phyloP scores from a whole-genome alignment of 1,284 basidiomycete genomes.

The Cystobasidium sp. region DNA sequence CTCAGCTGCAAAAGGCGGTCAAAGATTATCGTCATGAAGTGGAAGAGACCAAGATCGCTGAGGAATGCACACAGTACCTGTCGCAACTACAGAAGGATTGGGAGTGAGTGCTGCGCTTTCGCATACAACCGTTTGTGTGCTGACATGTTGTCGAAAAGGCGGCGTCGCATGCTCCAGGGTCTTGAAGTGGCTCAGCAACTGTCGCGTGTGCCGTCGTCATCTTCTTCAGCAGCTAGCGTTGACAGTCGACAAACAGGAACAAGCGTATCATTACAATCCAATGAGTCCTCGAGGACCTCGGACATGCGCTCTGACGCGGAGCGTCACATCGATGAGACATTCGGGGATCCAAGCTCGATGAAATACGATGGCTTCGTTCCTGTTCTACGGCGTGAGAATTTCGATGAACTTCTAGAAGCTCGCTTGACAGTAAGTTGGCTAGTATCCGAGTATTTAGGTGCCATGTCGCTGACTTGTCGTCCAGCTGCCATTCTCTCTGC shows the following conservation, averaged over 20 bases:
- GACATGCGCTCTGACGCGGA: conserved; percentile 42
- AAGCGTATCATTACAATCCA: conserved; percentile 29
- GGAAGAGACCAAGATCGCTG: conserved; percentile 86
- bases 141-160: conserved; percentile 68
- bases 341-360: conserved; percentile 66
- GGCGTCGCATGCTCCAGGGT: conserved; percentile 33
- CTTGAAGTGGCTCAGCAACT: conserved; percentile 17
- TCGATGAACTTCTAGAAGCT: conserved; percentile 86
- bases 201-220: background rate
- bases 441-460: background rate
- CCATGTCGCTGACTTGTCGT: background rate
- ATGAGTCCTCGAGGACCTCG: conserved; percentile 29
- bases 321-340: conserved; percentile 70
- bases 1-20: conserved; percentile 92
- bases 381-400: conserved; percentile 71
- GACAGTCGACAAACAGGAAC: conserved; percentile 10
- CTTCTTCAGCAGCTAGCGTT: conserved; percentile 2
- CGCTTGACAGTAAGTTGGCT: conserved; percentile 73
- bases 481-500: conserved; percentile 45
- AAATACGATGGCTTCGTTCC: conserved; percentile 71
- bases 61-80: conserved; percentile 92
- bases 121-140: conserved; percentile 72
- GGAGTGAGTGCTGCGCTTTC: conserved; percentile 68
- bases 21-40: conserved; percentile 95
- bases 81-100: conserved; percentile 93